Percentiles rank a stretch among this genome's conserved stretches.
phyloP scores from a whole-genome alignment of 208 protist species.

The Acanthamoeba lenticulata region DNA sequence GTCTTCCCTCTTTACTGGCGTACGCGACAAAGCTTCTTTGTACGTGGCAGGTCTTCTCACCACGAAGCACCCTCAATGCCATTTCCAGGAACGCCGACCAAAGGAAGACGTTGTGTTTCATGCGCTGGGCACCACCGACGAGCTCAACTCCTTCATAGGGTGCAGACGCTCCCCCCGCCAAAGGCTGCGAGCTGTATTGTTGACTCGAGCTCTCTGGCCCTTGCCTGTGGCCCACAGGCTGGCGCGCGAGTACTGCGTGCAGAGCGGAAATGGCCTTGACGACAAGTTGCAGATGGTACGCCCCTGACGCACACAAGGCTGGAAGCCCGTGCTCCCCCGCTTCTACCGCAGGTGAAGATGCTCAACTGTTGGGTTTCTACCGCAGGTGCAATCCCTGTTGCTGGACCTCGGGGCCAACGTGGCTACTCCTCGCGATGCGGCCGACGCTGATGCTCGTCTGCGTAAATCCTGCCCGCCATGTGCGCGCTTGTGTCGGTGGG shows the following conservation, averaged over 20 bases:
- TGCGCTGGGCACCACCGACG: conserved; percentile 76
- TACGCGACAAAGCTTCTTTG: neutral
- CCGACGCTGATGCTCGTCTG: neutral
- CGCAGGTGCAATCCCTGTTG: conserved; percentile 75
- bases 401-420: conserved; percentile 78
- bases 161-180: neutral
- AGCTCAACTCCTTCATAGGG: conserved; percentile 78
- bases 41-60: neutral
- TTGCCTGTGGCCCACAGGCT: conserved; percentile 34
- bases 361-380: neutral
- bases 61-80: neutral
- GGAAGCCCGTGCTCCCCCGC: neutral
- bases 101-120: conserved; percentile 77
- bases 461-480: too few relatives aligned
- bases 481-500: too few relatives aligned
- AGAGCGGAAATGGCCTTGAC: conserved; percentile 62
- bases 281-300: conserved; percentile 67
- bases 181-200: neutral
- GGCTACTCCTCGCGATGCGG: conserved; percentile 68
- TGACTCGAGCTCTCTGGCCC: too few relatives aligned
- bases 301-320: neutral
- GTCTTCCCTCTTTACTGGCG: conserved; percentile 31
- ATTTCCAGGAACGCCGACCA: conserved; percentile 68
- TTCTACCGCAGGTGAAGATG: neutral
- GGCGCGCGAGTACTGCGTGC: conserved; percentile 49